These are phyloP conservation scores for Vanrija sp. DNA, from an alignment of 1,284 basidiomycete species.

Conservation along the genomic window DNA sequence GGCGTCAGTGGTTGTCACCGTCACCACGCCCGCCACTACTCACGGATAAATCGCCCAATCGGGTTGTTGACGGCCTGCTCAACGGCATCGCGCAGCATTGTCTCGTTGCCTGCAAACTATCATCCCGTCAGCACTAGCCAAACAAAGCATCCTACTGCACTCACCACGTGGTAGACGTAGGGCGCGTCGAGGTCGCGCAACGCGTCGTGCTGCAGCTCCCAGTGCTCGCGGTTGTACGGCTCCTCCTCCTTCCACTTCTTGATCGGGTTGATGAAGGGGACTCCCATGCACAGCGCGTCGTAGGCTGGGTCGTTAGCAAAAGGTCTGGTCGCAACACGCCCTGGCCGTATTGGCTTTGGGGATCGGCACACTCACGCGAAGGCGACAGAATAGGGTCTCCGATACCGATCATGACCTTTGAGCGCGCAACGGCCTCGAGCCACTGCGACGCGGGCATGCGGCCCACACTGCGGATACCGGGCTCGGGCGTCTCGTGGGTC, in stretches of 20 bases:
- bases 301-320: constrained; percentile 28
- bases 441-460: constrained; percentile 1
- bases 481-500: neutral
- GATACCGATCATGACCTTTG: constrained; percentile 9
- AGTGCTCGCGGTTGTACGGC: constrained; percentile 37
- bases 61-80: constrained; percentile 24
- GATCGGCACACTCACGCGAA: constrained; percentile 5
- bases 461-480: constrained; percentile 1
- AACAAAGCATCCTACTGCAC: neutral
- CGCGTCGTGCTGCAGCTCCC: constrained; percentile 47
- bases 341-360: neutral
- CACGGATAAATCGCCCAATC: constrained; percentile 35
- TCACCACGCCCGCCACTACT: constrained; percentile 1
- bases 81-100: constrained; percentile 23
- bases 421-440: constrained; percentile 1
- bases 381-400: neutral
- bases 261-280: constrained; percentile 52
- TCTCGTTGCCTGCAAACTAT: constrained; percentile 14
- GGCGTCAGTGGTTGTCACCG: neutral
- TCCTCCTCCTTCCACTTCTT: constrained; percentile 41
- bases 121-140: constrained; percentile 27
- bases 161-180: constrained; percentile 48
- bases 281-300: constrained; percentile 49
- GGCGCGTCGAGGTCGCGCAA: constrained; percentile 32
- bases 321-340: too few species aligned